Base-by-base conservation (phyloP, 768 basidiomycete species). In the Leccinum broughii region DNA sequence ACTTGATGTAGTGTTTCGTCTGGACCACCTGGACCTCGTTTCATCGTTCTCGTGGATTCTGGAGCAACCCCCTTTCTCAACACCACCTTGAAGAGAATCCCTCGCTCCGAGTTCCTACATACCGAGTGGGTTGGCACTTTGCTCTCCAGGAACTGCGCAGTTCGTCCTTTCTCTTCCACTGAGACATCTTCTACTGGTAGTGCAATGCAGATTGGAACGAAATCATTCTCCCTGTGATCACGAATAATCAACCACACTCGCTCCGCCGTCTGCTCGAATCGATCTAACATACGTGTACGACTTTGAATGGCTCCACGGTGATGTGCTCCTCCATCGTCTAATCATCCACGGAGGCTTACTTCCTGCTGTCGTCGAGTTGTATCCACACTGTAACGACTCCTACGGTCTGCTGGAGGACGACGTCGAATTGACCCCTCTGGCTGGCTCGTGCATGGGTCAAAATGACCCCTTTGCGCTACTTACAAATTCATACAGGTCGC, bases 331-430 rank as follows among this genome's bases (percentile, higher is more conserved):
- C 26, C 26, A 28, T 28, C 26, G 26, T 28, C 26, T 28, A 28
- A 28, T 28, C 26, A 28, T 28, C 26, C 26, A 28, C 26, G 26
- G 26, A 28, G 26, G 26, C 26, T 28, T 28, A 28, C 26, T 28
- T 28, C 26, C 26, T 28, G 26, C 6, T 28, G 26, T 28, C 26
- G 26, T 28, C 26, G 26, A 28, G 26, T 28, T 28, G 26, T 28
- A 28, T 28, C 26, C 26, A 28, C 26, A 28, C 26, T 28, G 26
- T 28, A 28, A 28, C 26, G 26, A 28, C 26, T 28, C 85, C 2
- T 93, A 93, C 69, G 92, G 89, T 7, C 70, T 95, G 20, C 75
- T 95, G 20, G 93, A 94, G 72, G 93, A 95, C 67, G 93, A 95
- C 68, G 80, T 93, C 10, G 93, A 95, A 69, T 72, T 94, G 8